These are phyloP conservation scores for Carallia pectinifolia DNA, from an alignment of 345 rosid species.

Conservation along the genomic window DNA sequence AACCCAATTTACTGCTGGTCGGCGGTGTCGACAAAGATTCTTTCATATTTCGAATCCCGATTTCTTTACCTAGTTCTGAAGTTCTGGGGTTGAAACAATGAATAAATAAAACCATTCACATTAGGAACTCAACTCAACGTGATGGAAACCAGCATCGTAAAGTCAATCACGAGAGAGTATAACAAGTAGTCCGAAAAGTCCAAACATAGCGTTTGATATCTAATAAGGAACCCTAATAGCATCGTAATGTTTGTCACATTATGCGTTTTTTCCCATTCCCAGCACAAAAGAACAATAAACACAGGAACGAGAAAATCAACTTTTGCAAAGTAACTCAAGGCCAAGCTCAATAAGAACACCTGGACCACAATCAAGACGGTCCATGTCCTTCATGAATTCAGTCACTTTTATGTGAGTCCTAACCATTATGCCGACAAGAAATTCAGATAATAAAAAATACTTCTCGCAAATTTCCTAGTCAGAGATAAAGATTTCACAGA, in stretches of 20 bases:
- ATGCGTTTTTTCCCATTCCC: neutral
- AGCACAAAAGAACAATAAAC: neutral
- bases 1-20: too few species aligned
- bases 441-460: neutral
- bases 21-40: too few species aligned
- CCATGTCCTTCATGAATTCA: slow-evolving; percentile 48
- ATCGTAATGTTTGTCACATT: neutral
- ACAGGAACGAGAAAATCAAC: slow-evolving; percentile 38
- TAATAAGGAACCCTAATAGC: neutral
- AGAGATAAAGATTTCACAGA: neutral
- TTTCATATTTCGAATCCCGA: too few species aligned
- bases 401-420: slow-evolving; percentile 90
- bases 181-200: neutral
- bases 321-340: slow-evolving; percentile 57
- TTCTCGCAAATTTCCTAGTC: too few species aligned
- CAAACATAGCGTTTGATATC: neutral
- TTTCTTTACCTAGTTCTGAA: too few species aligned
- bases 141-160: too few species aligned
- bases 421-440: slow-evolving; percentile 66
- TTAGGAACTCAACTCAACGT: too few species aligned
- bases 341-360: slow-evolving; percentile 80
- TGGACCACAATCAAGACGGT: slow-evolving; percentile 93
- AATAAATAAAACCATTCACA: too few species aligned
- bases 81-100: too few species aligned
- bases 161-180: too few species aligned